Base-by-base conservation (phyloP, 768 basidiomycete genomes). In the Coprinopsis cinerea region DNA sequence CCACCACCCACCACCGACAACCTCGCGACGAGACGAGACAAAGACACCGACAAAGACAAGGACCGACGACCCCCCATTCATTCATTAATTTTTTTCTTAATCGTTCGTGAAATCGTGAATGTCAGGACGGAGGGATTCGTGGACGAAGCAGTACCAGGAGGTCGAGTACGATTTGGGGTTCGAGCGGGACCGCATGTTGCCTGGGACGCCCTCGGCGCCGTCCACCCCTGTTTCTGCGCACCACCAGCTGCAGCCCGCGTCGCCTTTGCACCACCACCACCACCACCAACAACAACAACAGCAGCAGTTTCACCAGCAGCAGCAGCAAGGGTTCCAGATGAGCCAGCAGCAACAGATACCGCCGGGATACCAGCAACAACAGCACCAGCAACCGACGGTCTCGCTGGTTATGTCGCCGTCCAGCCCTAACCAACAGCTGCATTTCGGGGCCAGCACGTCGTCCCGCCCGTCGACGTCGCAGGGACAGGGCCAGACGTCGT, bases 111-210 rank as follows among this genome's bases (percentile, higher is more conserved):
- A n/a, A n/a, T n/a, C n/a, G n/a, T n/a, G n/a, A n/a, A 39, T 39
- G 37, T 20, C 37, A 9, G 37, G 13, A 11, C 42, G 32, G 30
- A n/a, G 25, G 3, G 45, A 47, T 18, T 47, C 45, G 17, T 47
- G 45, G 45, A 47, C 45, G 20, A 47, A 47, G 30, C n/a, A 47
- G 4, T 47, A 47, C 30, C 17, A 28, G 1, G 45, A 47, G 14
- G 45, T 47, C n/a, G 45, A 39, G 9, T 39, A 18, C 22, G 45
- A 47, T 4, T 17, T 47, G 20, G 22, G 14, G 13, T 26, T 44
- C 9, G 47, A 48, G 36, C 32, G 24, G 23, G 32, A 35, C 35
- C 1, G 32, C 20, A 35, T 48, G 47, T 15, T 37, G 17, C 35
- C 47, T 28, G 14, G 24, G 15, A 22, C 22, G 24, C 11, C 44